Conservation (phyloP, 495 filamentous ascomycete genomes). For the Aspergillus cavernicola region DNA sequence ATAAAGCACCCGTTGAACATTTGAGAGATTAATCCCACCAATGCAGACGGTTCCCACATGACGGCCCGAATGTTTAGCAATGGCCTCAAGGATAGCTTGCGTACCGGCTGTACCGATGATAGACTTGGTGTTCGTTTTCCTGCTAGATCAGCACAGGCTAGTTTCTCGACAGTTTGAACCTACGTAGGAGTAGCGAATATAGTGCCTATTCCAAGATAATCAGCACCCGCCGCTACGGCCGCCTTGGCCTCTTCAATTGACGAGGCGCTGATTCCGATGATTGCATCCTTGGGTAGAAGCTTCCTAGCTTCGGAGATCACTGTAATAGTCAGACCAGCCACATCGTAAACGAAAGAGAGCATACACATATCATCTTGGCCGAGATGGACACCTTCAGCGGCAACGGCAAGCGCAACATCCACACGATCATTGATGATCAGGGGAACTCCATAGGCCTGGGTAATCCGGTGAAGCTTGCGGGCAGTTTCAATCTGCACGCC, state of each 20-base stretch:
- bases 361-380: slow-evolving; percentile 91
- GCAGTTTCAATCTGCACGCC: slow-evolving; percentile 66
- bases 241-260: slow-evolving; percentile 61
- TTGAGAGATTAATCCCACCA: slow-evolving; percentile 80
- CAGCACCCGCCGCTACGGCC: slow-evolving; percentile 68
- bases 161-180: slow-evolving; percentile 14
- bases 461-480: slow-evolving; percentile 65
- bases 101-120: slow-evolving; percentile 82
- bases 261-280: slow-evolving; percentile 70
- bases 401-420: slow-evolving; percentile 81
- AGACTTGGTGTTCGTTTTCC: slow-evolving; percentile 67
- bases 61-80: slow-evolving; percentile 41
- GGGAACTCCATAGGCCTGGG: slow-evolving; percentile 64
- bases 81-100: slow-evolving; percentile 59
- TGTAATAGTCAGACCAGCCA: slow-evolving; percentile 22
- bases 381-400: slow-evolving; percentile 87
- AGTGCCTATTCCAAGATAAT: slow-evolving; percentile 87
- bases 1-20: slow-evolving; percentile 68
- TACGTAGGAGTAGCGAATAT: slow-evolving; percentile 82
- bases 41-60: slow-evolving; percentile 69
- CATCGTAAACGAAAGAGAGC: slow-evolving; percentile 16
- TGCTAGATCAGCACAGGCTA: slow-evolving; percentile 19
- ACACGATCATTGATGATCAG: slow-evolving; percentile 95
- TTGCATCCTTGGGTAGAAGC: slow-evolving; percentile 67
- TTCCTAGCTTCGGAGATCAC: slow-evolving; percentile 62